Evolutionary conservation across 2,329 filamentous ascomycete genomes (phyloP), one percentile per base, ranked within the genome.

Genomic region (Neophaeococcomyces mojaviensis): DNA sequence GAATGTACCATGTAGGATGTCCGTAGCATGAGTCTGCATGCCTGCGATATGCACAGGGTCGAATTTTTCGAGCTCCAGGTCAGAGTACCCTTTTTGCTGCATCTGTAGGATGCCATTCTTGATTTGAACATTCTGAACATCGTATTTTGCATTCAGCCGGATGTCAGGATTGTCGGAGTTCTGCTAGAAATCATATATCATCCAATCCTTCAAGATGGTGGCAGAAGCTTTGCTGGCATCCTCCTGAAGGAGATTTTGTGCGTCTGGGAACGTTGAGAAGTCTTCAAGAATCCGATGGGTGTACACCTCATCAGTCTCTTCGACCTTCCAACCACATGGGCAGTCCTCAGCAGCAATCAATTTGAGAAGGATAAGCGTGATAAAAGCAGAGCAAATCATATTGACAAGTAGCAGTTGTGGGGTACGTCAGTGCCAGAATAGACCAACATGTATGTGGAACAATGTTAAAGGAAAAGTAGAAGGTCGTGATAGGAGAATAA

Each of bases 1-100:
- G 33, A 59, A 61, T 26, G 58, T 60, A 22, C 58, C 58, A 43
- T 60, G 50, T 7, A 55, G 39, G 30, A 60, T 55, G 44, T 61
- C 53, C 9, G 47, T 45, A 13, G 36, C 49, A 35, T 49, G 43
- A 24, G 53, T 55, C 19, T 58, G 54, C 33, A 60, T 56, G 3
- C 57, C 57, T 16, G 58, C 55, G 32, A 60, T 54, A 37, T 55
- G 57, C 31, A 61, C 58, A 20, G 52, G 55, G 13, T 49, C 38
- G 37, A 49, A 49, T 9, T 39, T 36, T 28, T 49, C 19, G 7
- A 55, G 35, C 20, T 55, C 49, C 20, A 47, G 49, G 16, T 47
- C 49, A 12, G 53, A 52, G 39, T 54, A 60, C 16, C 52, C 57
- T 26, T 52, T 46, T 35, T 61, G 59, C 37, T 50, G 50, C 40